Evolutionary conservation across 768 basidiomycete genomes (phyloP), one percentile per base, ranked within the genome.

Genomic region (Lactarius vividus): DNA sequence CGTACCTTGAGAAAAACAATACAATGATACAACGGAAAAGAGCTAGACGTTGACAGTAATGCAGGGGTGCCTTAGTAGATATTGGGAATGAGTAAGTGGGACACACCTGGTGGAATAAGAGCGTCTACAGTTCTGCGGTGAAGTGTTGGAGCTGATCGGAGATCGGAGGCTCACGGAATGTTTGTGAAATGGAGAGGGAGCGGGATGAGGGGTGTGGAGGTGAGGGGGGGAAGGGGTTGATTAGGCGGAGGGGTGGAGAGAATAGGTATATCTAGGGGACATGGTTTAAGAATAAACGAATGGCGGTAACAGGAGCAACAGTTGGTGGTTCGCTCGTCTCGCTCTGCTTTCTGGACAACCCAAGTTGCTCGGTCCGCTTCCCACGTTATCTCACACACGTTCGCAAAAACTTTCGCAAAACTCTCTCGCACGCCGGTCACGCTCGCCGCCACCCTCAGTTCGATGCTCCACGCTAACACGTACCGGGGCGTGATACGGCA

Each of bases 21-120:
- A 66, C 29, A 62, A 62, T 26, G 26, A 6, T 62, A 62, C 65
- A 62, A 58, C 49, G 58, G 33, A 8, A 46, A 52, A 28, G 39
- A 40, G 44, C 0, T 11, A 23, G 46, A 26, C 11, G 39, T 33
- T 18, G 31, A 52, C 56, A 58, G 20, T 20, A 29, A 6, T 6
- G n/a, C 6, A 42, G 35, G 23, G 20, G 44, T 42, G 9, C 28
- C 49, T 40, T 31, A 16, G 55, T 39, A n/a, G 2, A 10, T 16
- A 35, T 11, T 39, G 35, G 18, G 13, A 28, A 28, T 31, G 13
- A 37, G 35, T 37, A 11, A 13, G 35, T 37, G 35, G 35, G 18
- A n/a, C 57, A 3, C 42, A 64, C 63, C 23, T 59, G 18, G 28
- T 23, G 18, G 7, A 46, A 20, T 13, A 20, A 2, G 10, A 9